phyloP scores from a whole-genome alignment of 257 asterid genomes.

The Perilla frutescens region DNA sequence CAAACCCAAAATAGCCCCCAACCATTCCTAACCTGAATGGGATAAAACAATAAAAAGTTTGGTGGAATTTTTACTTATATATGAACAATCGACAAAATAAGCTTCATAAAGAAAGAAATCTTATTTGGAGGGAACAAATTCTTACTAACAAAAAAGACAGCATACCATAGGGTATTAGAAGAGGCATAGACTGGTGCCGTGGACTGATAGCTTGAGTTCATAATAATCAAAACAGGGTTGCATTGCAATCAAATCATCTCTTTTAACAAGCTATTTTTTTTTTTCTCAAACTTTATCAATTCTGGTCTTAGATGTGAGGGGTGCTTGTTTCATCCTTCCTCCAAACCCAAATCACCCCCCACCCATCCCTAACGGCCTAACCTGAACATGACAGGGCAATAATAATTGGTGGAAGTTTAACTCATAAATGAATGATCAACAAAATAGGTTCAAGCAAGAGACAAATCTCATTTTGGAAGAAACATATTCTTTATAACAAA shows the following conservation, averaged over 20 bases:
- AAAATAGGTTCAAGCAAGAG: neutral
- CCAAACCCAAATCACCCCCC: neutral
- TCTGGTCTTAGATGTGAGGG: neutral
- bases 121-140: slow-evolving; percentile 4
- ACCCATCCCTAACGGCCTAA: neutral
- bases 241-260: neutral
- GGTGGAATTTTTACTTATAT: neutral
- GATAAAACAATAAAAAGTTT: neutral
- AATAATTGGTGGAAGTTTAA: neutral
- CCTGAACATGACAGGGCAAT: neutral
- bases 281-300: slow-evolving; percentile 1
- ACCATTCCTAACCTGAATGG: neutral
- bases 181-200: neutral
- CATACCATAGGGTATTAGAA: slow-evolving; percentile 4
- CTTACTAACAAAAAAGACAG: neutral
- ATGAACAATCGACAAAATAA: neutral
- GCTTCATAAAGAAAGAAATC: neutral
- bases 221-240: neutral
- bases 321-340: neutral
- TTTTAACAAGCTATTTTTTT: too few species aligned
- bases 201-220: neutral
- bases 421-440: neutral
- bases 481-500: neutral
- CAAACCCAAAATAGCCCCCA: neutral
- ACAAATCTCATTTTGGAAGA: neutral